A percentile compares a stretch with the other conserved stretches of the same genome.
Evolutionary conservation across 2,329 filamentous ascomycete genomes (phyloP).

Genomic region (Paraphoma sp.): DNA sequence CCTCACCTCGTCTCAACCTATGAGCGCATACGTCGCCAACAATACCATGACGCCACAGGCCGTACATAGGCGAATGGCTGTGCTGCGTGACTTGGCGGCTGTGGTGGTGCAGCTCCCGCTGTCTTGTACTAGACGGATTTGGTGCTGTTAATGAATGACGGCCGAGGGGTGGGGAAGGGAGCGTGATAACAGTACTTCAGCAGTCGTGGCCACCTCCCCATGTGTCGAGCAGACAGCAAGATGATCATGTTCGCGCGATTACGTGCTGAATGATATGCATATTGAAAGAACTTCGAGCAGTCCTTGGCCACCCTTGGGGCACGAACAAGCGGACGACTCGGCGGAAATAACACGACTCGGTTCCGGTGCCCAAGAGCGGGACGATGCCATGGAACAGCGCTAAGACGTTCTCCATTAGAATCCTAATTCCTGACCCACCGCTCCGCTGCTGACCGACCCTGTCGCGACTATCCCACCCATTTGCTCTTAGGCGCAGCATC

Average conservation of each 20-base stretch:
- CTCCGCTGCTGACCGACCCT: conserved; percentile 35
- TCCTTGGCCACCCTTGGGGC: conserved; percentile 13
- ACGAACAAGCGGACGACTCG: conserved; percentile 34
- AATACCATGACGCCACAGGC: conserved; percentile 41
- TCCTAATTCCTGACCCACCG: conserved; percentile 39
- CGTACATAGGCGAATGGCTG: conserved; percentile 40
- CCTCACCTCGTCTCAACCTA: conserved; percentile 24
- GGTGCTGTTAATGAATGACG: conserved; percentile 22
- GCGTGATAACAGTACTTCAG: background rate
- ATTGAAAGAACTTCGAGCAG: background rate
- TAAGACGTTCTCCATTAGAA: conserved; percentile 36
- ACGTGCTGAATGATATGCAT: background rate
- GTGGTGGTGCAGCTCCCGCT: conserved; percentile 33
- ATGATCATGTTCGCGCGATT: background rate
- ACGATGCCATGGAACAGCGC: conserved; percentile 35
- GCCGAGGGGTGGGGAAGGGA: conserved; percentile 12
- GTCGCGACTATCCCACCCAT: conserved; percentile 30
- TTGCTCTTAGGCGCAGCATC: conserved; percentile 41
- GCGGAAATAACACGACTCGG: conserved; percentile 34
- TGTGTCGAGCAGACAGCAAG: background rate
- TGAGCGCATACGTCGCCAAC: conserved; percentile 23
- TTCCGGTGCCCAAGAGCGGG: conserved; percentile 38
- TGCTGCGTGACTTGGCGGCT: conserved; percentile 35
- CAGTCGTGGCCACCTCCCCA: background rate
- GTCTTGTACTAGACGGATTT: conserved; percentile 19